These are phyloP conservation scores for Zymoseptoria ardabiliae DNA, from an alignment of 2,329 filamentous ascomycete genomes.

Conservation along the genomic window DNA sequence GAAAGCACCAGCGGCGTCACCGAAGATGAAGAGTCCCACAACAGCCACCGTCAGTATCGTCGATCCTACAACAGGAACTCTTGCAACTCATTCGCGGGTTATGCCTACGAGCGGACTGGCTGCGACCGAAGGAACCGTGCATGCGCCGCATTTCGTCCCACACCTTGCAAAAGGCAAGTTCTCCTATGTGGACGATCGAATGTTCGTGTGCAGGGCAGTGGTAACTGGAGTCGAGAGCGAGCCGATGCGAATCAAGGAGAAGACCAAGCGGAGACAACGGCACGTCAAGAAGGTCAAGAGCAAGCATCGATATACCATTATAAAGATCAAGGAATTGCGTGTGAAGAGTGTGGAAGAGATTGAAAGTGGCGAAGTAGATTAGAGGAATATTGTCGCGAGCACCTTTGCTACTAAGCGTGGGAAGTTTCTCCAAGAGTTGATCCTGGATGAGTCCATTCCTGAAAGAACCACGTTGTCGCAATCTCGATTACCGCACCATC, in stretches of 20 bases:
- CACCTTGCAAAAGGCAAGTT: constrained; percentile 33
- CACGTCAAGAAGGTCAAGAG: constrained; percentile 69
- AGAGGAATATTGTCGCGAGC: not conserved
- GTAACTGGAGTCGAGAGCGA: constrained; percentile 77
- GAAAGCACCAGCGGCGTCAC: constrained; percentile 57
- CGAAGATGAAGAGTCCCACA: constrained; percentile 25
- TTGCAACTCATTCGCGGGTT: constrained; percentile 18
- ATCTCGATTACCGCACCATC: not conserved
- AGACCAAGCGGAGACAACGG: constrained; percentile 58
- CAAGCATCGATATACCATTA: constrained; percentile 83
- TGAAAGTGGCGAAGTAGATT: constrained; percentile 31
- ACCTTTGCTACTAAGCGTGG: not conserved
- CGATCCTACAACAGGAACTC: constrained; percentile 21
- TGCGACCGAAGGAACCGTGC: constrained; percentile 22
- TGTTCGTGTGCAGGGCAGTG: constrained; percentile 78
- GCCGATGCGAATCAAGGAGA: constrained; percentile 49
- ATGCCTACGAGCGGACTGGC: constrained; percentile 26
- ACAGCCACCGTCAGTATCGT: constrained; percentile 16
- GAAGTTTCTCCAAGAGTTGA: too few relatives aligned
- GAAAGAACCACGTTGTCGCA: not conserved
- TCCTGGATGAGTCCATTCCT: too few relatives aligned
- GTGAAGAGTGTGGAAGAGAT: constrained; percentile 54
- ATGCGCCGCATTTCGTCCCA: constrained; percentile 32
- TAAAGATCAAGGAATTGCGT: constrained; percentile 76
- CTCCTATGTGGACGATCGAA: constrained; percentile 65